These are phyloP conservation scores for Pezicula neosporulosa DNA, from an alignment of 2,329 filamentous ascomycete genomes.

Conservation along the genomic window DNA sequence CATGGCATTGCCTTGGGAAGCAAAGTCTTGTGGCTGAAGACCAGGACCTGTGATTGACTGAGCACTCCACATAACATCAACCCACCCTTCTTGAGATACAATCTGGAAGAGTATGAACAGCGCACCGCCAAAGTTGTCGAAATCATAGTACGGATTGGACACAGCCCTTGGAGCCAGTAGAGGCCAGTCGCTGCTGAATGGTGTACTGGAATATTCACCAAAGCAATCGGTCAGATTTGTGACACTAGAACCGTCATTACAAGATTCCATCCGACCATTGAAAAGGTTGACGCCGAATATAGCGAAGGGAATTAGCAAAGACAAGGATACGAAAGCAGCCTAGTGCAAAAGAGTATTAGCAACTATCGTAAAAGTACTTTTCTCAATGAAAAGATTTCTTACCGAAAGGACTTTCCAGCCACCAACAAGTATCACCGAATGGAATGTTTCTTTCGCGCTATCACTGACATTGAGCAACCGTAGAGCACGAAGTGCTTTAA, in stretches of 20 bases:
- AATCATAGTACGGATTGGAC: conserved; percentile 80
- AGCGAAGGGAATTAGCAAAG: conserved; percentile 91
- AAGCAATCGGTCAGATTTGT: conserved; percentile 70
- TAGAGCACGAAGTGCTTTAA: conserved; percentile 91
- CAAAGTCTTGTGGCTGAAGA: conserved; percentile 66
- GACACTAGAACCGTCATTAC: conserved; percentile 69
- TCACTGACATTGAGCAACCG: conserved; percentile 93
- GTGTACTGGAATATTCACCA: conserved; percentile 74
- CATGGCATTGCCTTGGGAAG: conserved; percentile 78
- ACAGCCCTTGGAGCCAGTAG: conserved; percentile 80
- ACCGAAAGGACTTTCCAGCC: conserved; percentile 80
- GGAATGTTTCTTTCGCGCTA: conserved; percentile 92
- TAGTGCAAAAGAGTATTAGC: conserved; percentile 32
- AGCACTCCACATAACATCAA: conserved; percentile 82
- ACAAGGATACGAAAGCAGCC: conserved; percentile 86
- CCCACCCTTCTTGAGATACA: conserved; percentile 97
- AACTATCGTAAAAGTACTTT: background rate
- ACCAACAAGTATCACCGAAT: conserved; percentile 90
- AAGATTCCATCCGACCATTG: conserved; percentile 72
- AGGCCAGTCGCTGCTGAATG: conserved; percentile 72
- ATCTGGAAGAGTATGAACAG: conserved; percentile 98
- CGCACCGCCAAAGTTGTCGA: conserved; percentile 91
- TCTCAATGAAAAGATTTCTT: conserved; percentile 5
- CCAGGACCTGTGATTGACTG: conserved; percentile 78
- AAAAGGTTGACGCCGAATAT: conserved; percentile 95